Base-by-base conservation (phyloP, 2,329 filamentous ascomycete species). In the Pseudogymnoascus sp. region DNA sequence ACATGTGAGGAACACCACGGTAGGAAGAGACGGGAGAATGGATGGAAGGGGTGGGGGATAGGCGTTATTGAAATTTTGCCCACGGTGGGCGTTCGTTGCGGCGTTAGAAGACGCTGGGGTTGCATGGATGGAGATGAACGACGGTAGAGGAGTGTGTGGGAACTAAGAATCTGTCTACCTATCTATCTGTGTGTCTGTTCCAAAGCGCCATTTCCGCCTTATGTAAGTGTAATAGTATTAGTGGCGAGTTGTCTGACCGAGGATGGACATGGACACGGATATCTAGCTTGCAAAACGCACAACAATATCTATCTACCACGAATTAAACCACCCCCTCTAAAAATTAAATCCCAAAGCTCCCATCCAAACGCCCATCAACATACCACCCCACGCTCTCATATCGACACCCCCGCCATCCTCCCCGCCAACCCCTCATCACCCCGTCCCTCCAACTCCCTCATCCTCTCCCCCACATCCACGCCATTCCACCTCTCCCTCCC, bases 401-500 rank as follows among this genome's bases (percentile, higher is more conserved):
- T 16, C 14, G 41, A 45, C 41, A 45, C 19, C 2, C 51, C 25
- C 25, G n/a, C 31, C 25, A 60, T 34, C 25, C 23, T 1, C 13
- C 51, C 6, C 51, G 16, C 25, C 14, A 60, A 61, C n/a, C 14
- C 41, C 37, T 16, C 16, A n/a, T 57, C 61, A 39, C 65, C 64
- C 37, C 51, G 45, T 8, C n/a, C n/a, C 51, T 70, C 54, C 63
- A 85, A 86, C 61, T 81, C 79, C 7, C 75, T 71, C 66, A 87
- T 73, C 62, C 86, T 78, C 19, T 82, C 77, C 4, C 80, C 73
- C 4, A 87, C 83, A 23, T 72, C 72, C 5, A 80, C 78, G 1
- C 81, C 83, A 71, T 89, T 89, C 86, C 86, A 89, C 16, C 78
- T 81, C 75, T 89, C 86, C 21, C 71, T 68, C 5, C 79, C 81